A percentile compares a stretch with the other conserved stretches of the same genome.
Evolutionary conservation across 306 rosid genomes (phyloP).

Genomic region (Oxytropis ochrocephala): DNA sequence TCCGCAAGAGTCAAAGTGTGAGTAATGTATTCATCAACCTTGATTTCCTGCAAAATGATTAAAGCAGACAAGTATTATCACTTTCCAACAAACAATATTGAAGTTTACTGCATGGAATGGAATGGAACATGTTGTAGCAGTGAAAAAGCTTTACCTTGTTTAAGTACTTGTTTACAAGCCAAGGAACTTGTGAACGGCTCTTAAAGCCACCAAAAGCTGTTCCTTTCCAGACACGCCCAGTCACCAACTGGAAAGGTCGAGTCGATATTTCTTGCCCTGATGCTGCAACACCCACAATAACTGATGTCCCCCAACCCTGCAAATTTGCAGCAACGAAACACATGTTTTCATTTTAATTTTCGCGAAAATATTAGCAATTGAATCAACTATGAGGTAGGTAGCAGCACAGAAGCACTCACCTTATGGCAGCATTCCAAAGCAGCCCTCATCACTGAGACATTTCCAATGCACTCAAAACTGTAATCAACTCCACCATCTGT

Average conservation of each 20-base stretch:
- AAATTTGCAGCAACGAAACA: slow-evolving; percentile 9
- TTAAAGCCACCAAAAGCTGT: slow-evolving; percentile 97
- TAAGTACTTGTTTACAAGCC: slow-evolving; percentile 93
- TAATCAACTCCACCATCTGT: slow-evolving; percentile 95
- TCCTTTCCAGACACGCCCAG: slow-evolving; percentile 98
- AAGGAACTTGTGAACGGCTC: slow-evolving; percentile 94
- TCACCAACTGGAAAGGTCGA: slow-evolving; percentile 92
- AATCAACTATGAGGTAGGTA: slow-evolving; percentile 8
- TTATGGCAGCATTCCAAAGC: slow-evolving; percentile 98
- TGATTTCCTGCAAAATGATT: slow-evolving; percentile 70
- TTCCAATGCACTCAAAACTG: slow-evolving; percentile 97
- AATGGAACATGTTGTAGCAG: background rate
- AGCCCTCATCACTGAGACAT: slow-evolving; percentile 86
- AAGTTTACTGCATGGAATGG: background rate
- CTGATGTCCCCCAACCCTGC: slow-evolving; percentile 97
- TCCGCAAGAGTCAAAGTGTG: slow-evolving; percentile 70
- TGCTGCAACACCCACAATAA: slow-evolving; percentile 93
- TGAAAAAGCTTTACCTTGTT: slow-evolving; percentile 54
- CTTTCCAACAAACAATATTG: background rate
- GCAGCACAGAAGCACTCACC: slow-evolving; percentile 33
- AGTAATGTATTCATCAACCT: slow-evolving; percentile 93
- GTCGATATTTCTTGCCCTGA: slow-evolving; percentile 91
- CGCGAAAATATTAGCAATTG: background rate
- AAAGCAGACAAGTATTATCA: background rate
- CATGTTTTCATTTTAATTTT: background rate